Conservation (phyloP, 768 basidiomycete species). For the Tricholoma sp. region DNA sequence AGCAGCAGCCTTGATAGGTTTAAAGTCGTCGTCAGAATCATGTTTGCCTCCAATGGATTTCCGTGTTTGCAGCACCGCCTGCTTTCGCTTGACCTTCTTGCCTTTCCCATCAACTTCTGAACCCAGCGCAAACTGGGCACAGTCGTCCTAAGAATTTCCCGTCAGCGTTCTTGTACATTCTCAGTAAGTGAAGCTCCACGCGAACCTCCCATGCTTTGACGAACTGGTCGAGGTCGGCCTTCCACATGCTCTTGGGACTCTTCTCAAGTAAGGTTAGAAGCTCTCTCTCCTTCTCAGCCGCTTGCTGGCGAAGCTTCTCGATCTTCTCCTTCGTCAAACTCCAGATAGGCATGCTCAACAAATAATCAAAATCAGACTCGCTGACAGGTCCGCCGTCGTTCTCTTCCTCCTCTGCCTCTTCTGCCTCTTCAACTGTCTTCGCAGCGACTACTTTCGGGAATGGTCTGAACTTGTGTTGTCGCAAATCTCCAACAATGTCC, state of each 20-base stretch:
- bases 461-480: conserved; percentile 80
- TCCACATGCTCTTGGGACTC: conserved; percentile 84
- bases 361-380: conserved; percentile 81
- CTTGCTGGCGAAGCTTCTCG: conserved; percentile 75
- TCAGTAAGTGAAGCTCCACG: conserved; percentile 12
- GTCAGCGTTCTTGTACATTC: conserved; percentile 1
- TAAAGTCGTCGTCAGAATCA: conserved; percentile 40
- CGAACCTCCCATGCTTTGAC: conserved; percentile 80
- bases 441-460: conserved; percentile 79
- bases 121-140: conserved; percentile 43
- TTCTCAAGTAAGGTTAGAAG: conserved; percentile 72
- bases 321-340: conserved; percentile 97
- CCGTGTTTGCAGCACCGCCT: conserved; percentile 40
- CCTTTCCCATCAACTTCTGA: conserved; percentile 37
- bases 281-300: conserved; percentile 78
- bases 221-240: conserved; percentile 82
- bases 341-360: conserved; percentile 93
- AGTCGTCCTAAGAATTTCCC: conserved; percentile 28
- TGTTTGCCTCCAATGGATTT: conserved; percentile 39
- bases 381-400: conserved; percentile 44
- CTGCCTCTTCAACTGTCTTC: conserved; percentile 61
- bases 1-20: conserved; percentile 38
- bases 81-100: conserved; percentile 44
- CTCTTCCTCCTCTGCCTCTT: conserved; percentile 48
- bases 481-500: conserved; percentile 80